These are phyloP conservation scores for Sphagnum magellanicum DNA, from an alignment of 228 moss, liverwort and hornwort genomes.

Conservation along the genomic window DNA sequence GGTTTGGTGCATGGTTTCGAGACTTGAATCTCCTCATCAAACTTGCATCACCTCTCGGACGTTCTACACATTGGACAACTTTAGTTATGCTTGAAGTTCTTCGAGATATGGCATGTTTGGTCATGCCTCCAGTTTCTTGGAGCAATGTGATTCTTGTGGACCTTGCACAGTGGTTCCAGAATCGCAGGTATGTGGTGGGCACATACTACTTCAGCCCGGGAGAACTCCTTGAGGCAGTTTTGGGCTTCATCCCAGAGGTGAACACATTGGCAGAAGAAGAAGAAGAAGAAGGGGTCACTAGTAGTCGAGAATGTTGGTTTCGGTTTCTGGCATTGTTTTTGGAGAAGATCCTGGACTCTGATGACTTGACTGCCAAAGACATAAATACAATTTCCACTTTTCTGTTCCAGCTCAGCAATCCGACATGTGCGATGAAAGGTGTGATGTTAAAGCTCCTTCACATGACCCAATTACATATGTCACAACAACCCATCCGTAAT, in stretches of 20 bases:
- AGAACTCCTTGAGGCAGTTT: conserved; percentile 30
- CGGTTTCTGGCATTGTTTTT: conserved; percentile 41
- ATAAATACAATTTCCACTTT: conserved; percentile 34
- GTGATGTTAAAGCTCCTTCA: conserved; percentile 27
- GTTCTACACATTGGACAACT: conserved; percentile 26
- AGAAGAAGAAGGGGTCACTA: no score
- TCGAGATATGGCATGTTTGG: conserved; percentile 28
- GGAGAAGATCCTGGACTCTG: conserved; percentile 30
- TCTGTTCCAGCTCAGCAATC: conserved; percentile 20
- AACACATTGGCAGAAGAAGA: conserved; percentile 13
- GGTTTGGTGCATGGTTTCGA: conserved; percentile 22
- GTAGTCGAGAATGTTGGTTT: conserved; percentile 12
- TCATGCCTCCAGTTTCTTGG: conserved; percentile 22
- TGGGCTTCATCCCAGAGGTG: conserved; percentile 21
- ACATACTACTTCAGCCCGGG: conserved; percentile 28
- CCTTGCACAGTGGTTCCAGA: conserved; percentile 30
- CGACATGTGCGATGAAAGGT: conserved; percentile 33
- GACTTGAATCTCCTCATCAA: conserved; percentile 35
- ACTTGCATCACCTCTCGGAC: conserved; percentile 34
- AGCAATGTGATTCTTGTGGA: conserved; percentile 13
- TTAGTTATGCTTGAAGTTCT: conserved; percentile 33
- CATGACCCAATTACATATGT: conserved; percentile 14
- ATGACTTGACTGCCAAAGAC: conserved; percentile 14
- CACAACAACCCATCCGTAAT: no score
- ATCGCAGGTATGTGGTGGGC: neutral